Conservation (phyloP, 257 asterid genomes). For the Linderniella brevidens region DNA sequence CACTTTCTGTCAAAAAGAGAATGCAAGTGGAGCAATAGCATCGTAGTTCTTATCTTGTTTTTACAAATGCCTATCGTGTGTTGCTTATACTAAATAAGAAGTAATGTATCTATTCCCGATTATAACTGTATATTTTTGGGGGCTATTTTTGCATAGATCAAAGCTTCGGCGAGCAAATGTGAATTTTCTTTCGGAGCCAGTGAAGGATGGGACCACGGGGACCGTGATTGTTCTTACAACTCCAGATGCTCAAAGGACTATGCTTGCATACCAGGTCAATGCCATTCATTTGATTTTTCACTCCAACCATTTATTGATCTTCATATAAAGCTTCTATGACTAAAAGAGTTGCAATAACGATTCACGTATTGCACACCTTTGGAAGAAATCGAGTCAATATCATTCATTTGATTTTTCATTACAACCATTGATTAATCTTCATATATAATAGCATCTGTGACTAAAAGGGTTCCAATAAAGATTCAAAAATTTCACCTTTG, state of each 20-base stretch:
- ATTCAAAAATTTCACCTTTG: conserved; percentile 11
- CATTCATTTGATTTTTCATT: too few species aligned
- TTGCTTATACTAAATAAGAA: too few species aligned
- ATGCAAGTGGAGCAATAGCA: not conserved
- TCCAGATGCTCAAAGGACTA: conserved; percentile 91
- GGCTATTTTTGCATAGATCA: conserved; percentile 30
- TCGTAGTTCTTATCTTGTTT: too few species aligned
- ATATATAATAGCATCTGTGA: too few species aligned
- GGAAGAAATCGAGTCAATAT: conserved; percentile 54
- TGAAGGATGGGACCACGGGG: conserved; percentile 88
- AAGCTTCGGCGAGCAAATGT: conserved; percentile 87
- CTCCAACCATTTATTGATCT: too few species aligned
- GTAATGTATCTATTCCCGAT: too few species aligned
- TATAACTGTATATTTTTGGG: too few species aligned
- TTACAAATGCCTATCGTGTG: too few species aligned
- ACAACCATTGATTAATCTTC: too few species aligned
- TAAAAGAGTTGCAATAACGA: too few species aligned
- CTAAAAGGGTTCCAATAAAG: too few species aligned
- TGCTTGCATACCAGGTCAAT: conserved; percentile 89
- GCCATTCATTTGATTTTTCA: conserved; percentile 1
- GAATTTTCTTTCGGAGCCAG: conserved; percentile 71
- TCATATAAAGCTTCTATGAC: too few species aligned
- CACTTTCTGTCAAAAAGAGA: not conserved
- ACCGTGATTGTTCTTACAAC: conserved; percentile 93
- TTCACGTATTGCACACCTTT: conserved; percentile 11